phyloP scores from a whole-genome alignment of 371 early-diverging fungal species.

The Chytridium lagenaria region DNA sequence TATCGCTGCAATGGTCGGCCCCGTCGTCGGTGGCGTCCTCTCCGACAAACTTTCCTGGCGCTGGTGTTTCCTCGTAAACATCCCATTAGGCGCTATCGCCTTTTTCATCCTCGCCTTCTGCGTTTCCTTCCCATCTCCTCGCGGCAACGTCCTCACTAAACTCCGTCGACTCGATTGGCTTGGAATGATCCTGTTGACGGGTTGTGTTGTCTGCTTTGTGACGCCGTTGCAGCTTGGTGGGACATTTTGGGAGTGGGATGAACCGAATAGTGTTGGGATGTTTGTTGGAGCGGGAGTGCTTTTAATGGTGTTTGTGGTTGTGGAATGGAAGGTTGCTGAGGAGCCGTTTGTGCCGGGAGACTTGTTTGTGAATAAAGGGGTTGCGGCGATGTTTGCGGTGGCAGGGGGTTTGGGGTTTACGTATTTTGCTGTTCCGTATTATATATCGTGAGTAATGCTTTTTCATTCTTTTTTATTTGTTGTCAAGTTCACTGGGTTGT shows the following conservation, averaged over 20 bases:
- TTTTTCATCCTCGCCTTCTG: constrained; percentile 4
- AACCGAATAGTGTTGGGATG: constrained; percentile 36
- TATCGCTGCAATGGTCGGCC: constrained; percentile 46
- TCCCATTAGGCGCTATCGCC: constrained; percentile 10
- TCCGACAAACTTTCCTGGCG: constrained; percentile 43
- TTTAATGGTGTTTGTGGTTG: background rate
- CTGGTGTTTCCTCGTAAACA: constrained; percentile 49
- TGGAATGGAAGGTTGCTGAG: constrained; percentile 15
- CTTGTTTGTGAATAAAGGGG: constrained; percentile 16
- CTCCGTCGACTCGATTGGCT: constrained; percentile 1
- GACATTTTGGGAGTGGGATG: constrained; percentile 42
- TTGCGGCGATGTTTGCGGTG: background rate
- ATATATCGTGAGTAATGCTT: constrained; percentile 23
- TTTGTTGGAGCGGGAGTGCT: constrained; percentile 28
- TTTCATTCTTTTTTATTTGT: no score
- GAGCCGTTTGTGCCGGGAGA: constrained; percentile 16
- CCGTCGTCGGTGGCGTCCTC: constrained; percentile 48
- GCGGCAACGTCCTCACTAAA: background rate
- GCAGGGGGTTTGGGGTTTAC: background rate
- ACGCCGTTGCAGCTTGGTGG: constrained; percentile 46
- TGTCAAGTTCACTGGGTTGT: background rate
- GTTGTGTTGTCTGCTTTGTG: constrained; percentile 19
- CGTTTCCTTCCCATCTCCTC: constrained; percentile 1
- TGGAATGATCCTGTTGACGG: constrained; percentile 16
- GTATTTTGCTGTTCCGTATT: constrained; percentile 17